Base-by-base conservation (phyloP, 371 early-diverging fungal species). In the Rhizomucor pusillus region DNA sequence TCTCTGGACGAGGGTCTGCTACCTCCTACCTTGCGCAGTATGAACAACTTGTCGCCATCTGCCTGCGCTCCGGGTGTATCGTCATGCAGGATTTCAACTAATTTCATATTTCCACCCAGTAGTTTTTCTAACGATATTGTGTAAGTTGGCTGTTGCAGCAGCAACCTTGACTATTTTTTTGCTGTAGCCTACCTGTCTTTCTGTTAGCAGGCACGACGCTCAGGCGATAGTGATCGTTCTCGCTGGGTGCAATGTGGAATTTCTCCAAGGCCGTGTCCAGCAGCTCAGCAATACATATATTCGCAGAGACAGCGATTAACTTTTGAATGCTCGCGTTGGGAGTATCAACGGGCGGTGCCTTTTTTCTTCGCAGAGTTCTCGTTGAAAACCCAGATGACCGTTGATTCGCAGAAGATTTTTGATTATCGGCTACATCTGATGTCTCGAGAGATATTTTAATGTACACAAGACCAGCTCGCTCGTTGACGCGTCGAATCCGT, bases 401-500 rank as follows among this genome's bases (percentile, higher is more conserved):
- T 19, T 23, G 22, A 11, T 29, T 23, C 23, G 13, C 48, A 16
- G 29, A 9, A 20, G 16, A 35, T 18, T 25, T 22, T 24, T 48
- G 41, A 41, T 41, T 41, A 19, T 14, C 16, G n/a, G 22, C 45
- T 43, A 51, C 35, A 40, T 73, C 66, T 7, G n/a, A n/a, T 2
- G 65, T 57, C 34, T 68, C 69, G 33, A 63, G 66, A 1, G 75
- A 70, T 1, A 78, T 60, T 41, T 78, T 78, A 36, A 78, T 62
- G 53, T 71, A 75, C 7, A 75, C 57, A 46, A 71, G 68, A 10
- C 69, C 73, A 12, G 66, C 71, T 11, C 62, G 60, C 12, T 71
- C 69, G 25, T 75, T 67, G n/a, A 73, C 58, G 5, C 79, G 65
- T 34, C 66, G 67, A 50, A 84, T 82, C 46, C 80, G 73, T 29